Evolutionary conservation across 768 basidiomycete genomes (phyloP).

Genomic region (Dacryopinax spathularia): DNA sequence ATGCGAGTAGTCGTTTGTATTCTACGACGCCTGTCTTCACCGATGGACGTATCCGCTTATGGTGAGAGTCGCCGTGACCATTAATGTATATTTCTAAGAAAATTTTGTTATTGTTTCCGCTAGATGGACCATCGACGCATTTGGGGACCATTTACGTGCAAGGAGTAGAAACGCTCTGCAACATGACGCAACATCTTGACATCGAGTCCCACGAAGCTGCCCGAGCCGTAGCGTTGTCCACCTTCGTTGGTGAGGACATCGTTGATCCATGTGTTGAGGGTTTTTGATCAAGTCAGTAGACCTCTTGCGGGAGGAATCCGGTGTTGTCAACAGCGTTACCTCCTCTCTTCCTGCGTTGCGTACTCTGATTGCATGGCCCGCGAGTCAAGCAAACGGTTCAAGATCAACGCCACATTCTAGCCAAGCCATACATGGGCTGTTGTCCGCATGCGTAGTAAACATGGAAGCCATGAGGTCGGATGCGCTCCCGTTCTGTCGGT

Average conservation of each 20-base stretch:
- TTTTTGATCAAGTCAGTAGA: conserved; percentile 35
- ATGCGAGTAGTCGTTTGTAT: neutral
- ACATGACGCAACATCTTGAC: neutral
- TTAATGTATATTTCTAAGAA: neutral
- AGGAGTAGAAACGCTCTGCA: neutral
- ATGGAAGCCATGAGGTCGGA: conserved; percentile 84
- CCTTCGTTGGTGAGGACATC: neutral
- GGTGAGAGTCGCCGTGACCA: neutral
- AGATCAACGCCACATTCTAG: conserved; percentile 40
- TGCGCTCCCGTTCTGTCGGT: neutral
- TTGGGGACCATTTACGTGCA: neutral
- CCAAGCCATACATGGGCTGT: conserved; percentile 55
- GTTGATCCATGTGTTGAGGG: neutral
- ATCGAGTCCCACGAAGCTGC: neutral
- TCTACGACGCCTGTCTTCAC: neutral
- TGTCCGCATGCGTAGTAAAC: conserved; percentile 75
- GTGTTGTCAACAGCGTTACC: conserved; percentile 62
- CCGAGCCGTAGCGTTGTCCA: neutral
- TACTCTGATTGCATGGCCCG: conserved; percentile 44
- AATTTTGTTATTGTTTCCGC: neutral
- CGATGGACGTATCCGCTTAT: neutral
- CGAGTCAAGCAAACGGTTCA: conserved; percentile 22
- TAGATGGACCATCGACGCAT: neutral
- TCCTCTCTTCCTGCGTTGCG: conserved; percentile 73
- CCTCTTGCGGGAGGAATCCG: conserved; percentile 71